Evolutionary conservation across 371 early-diverging fungal species (phyloP).

Genomic region (Caulochytrium protostelioides): DNA sequence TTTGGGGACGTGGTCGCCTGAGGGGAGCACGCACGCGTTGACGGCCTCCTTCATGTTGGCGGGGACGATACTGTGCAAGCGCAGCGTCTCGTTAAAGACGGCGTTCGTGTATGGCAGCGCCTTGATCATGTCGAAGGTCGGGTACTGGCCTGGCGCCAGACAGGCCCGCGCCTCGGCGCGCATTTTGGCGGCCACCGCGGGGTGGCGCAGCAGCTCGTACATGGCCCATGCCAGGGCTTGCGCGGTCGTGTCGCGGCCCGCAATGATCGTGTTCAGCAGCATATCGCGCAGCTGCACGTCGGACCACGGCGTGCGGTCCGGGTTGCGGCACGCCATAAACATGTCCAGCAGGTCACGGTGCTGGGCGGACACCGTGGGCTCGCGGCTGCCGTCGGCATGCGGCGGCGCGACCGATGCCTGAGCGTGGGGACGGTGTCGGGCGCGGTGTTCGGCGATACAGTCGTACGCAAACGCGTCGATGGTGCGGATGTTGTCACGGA

Average conservation of each 20-base stretch:
- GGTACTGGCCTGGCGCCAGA: conserved; percentile 5
- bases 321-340: conserved; percentile 33
- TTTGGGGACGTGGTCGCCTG: conserved; percentile 33
- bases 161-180: conserved; percentile 18
- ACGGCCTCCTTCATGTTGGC: conserved; percentile 37
- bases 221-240: conserved; percentile 45
- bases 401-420: no score
- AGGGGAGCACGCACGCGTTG: conserved; percentile 42
- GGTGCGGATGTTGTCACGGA: conserved; percentile 11
- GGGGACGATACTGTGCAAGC: conserved; percentile 51
- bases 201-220: conserved; percentile 21
- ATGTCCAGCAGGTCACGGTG: conserved; percentile 33
- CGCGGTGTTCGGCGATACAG: conserved; percentile 19
- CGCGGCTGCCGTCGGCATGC: no score
- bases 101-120: conserved; percentile 12
- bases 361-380: no score
- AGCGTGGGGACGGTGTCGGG: no score
- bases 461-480: conserved; percentile 20
- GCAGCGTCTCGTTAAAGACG: conserved; percentile 41
- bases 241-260: conserved; percentile 43
- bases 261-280: conserved; percentile 46
- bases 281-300: conserved; percentile 37
- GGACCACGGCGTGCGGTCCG: conserved; percentile 22
- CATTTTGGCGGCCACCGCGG: conserved; percentile 20
- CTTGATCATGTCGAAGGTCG: conserved; percentile 6